Percentiles rank a stretch among this genome's conserved stretches.
phyloP scores from a whole-genome alignment of 1,284 basidiomycete genomes.

The Earliella scabrosa region DNA sequence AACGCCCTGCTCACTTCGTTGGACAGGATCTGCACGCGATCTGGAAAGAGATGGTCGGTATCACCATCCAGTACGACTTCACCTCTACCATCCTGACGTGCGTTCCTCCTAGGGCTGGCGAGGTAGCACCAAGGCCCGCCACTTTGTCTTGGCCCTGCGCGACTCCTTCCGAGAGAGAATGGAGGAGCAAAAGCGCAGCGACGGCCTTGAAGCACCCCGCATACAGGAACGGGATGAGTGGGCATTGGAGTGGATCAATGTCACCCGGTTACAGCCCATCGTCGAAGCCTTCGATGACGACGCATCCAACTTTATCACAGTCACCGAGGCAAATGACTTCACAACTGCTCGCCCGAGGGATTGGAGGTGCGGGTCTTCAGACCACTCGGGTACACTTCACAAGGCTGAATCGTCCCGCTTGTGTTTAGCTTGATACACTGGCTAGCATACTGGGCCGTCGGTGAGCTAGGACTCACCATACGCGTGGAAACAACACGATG shows the following conservation, averaged over 20 bases:
- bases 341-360: constrained; percentile 8
- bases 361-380: constrained; percentile 18
- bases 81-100: neutral
- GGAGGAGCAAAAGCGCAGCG: constrained; percentile 1
- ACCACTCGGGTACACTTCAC: no score
- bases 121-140: constrained; percentile 37
- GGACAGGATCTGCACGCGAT: constrained; percentile 22
- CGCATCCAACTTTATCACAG: constrained; percentile 49
- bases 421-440: constrained; percentile 26
- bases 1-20: neutral
- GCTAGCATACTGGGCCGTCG: constrained; percentile 51
- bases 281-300: constrained; percentile 56
- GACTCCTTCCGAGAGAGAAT: constrained; percentile 37
- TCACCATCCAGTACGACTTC: neutral
- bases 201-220: constrained; percentile 20
- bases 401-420: no score
- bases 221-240: constrained; percentile 36
- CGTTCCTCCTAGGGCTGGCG: constrained; percentile 34
- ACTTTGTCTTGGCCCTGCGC: constrained; percentile 40
- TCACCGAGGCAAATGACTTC: constrained; percentile 39
- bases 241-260: constrained; percentile 47
- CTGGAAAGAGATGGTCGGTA: constrained; percentile 37
- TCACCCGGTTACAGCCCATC: constrained; percentile 46
- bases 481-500: no score
- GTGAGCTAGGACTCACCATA: no score